Evolutionary conservation across 2,329 filamentous ascomycete genomes (phyloP).

Genomic region (Exophiala sideris): DNA sequence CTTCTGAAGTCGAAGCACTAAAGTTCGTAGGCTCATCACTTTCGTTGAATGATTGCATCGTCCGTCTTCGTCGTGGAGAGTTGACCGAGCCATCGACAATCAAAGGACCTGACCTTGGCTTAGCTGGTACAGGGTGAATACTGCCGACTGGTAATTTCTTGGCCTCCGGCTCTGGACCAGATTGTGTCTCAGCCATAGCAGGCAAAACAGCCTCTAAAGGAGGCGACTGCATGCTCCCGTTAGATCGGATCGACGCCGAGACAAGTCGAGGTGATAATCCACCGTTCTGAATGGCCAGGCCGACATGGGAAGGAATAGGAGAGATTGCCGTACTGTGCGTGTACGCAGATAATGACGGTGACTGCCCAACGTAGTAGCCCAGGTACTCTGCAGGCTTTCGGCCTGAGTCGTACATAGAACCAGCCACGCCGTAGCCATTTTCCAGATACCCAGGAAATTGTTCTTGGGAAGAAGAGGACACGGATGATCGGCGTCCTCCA

Average conservation of each 20-base stretch:
- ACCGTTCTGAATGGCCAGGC: constrained; percentile 39
- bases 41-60: constrained; percentile 33
- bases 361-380: constrained; percentile 45
- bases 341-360: constrained; percentile 41
- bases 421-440: constrained; percentile 10
- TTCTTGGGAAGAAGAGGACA: constrained; percentile 27
- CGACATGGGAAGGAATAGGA: constrained; percentile 37
- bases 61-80: constrained; percentile 30
- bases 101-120: constrained; percentile 38
- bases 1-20: constrained; percentile 41
- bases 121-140: constrained; percentile 15
- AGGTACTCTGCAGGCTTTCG: constrained; percentile 44
- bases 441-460: constrained; percentile 9
- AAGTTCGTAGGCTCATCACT: constrained; percentile 37
- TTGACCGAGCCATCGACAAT: constrained; percentile 46
- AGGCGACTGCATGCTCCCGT: constrained; percentile 10
- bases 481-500: constrained; percentile 33
- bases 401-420: constrained; percentile 30
- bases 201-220: constrained; percentile 5
- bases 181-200: background rate
- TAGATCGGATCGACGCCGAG: constrained; percentile 11
- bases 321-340: constrained; percentile 39
- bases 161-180: background rate
- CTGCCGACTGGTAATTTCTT: background rate
- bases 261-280: constrained; percentile 34